A percentile compares a stretch with the other conserved stretches of the same genome.
Conservation (phyloP, 2,329 filamentous ascomycete genomes). For the Juglanconis oblonga region DNA sequence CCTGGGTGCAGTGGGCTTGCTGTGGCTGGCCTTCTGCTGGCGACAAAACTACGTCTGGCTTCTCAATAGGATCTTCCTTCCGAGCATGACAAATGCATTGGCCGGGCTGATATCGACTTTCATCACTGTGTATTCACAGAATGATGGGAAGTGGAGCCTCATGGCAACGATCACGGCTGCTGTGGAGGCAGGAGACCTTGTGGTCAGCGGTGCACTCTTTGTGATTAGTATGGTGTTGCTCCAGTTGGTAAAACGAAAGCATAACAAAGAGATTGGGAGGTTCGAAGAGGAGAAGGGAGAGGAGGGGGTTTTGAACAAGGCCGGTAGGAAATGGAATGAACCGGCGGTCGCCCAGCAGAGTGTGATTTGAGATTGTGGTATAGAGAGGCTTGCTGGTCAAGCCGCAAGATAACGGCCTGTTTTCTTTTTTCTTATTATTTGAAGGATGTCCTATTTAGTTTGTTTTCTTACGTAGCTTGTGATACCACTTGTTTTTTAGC, state of each 20-base stretch:
- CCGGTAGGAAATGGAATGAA: conserved; percentile 2
- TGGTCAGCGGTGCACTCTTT: conserved; percentile 5
- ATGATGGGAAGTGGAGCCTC: conserved; percentile 39
- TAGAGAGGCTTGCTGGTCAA: conserved; percentile 5
- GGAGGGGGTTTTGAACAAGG: background rate
- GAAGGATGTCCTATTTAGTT: too few relatives aligned
- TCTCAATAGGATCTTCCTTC: conserved; percentile 47
- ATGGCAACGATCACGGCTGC: conserved; percentile 10
- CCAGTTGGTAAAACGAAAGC: conserved; percentile 10
- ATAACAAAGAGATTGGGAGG: conserved; percentile 3
- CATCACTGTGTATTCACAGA: conserved; percentile 47
- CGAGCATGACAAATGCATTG: conserved; percentile 42
- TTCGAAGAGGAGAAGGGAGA: conserved; percentile 3
- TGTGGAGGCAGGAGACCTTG: conserved; percentile 21
- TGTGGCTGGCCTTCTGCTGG: conserved; percentile 40
- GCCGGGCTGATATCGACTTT: conserved; percentile 49
- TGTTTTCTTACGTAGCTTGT: too few relatives aligned
- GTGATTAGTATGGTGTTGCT: conserved; percentile 7
- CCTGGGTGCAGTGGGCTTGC: conserved; percentile 37
- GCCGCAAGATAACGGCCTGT: background rate
- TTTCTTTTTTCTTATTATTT: too few relatives aligned
- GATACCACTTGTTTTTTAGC: too few relatives aligned
- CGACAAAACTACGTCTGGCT: conserved; percentile 52
- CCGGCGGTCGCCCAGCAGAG: conserved; percentile 8
- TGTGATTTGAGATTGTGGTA: background rate